Evolutionary conservation across 306 rosid genomes (phyloP), one percentile per base, ranked within the genome.

Genomic region (Benincasa hispida): DNA sequence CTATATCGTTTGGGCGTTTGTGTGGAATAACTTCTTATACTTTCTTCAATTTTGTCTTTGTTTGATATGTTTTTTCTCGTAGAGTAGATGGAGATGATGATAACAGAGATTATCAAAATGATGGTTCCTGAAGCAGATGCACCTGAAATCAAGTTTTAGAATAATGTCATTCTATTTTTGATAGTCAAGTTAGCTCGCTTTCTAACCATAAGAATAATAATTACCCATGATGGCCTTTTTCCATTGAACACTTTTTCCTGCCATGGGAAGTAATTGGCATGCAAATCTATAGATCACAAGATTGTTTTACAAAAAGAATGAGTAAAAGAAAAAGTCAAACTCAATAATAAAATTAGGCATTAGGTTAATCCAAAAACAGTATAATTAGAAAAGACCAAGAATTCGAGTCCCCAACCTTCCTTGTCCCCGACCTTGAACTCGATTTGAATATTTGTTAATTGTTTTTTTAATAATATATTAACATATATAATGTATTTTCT

Each of bases 11-110:
- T 66, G 13, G 73, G 51, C 4, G 15, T 66, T 5, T 9, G 51
- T 39, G 10, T 37, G 73, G 50, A 35, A 66, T 37, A 19, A 4
- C 8, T n/a, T 0, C 18, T 37, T 1, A 66, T 66, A 4, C 22
- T 66, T 37, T 66, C 24, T 4, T 66, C 51, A n/a, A 66, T 39
- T 78, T 80, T 83, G 48, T 90, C 96, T 4, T n/a, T 79, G 42
- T 88, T 65, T 34, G 51, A 37, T 7, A 1, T 37, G 3, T 6
- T 10, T 37, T 21, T 37, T 5, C 8, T 37, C 2, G 0, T n/a
- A 30, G 3, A n/a, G 30, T 3, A 37, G 50, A 37, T 66, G 73
- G 0, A n/a, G 51, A 37, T 19, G 12, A 39, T 39, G 73, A 66
- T 9, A n/a, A 63, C 1, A 21, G 5, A 28, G 72, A 32, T n/a